phyloP scores from a whole-genome alignment of 305 asterid species.

The Solanum hybrid region DNA sequence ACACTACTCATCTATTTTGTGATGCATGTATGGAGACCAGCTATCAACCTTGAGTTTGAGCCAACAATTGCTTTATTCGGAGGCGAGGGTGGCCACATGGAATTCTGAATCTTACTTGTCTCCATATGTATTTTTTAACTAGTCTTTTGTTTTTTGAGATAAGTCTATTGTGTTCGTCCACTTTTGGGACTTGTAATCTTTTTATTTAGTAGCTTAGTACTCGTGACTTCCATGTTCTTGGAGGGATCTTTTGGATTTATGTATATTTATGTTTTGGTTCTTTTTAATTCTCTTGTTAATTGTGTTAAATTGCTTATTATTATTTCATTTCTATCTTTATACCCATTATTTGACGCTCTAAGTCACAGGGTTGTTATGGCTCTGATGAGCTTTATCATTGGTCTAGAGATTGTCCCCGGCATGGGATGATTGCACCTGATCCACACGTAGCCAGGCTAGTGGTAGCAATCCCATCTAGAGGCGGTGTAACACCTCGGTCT shows the following conservation, averaged over 20 bases:
- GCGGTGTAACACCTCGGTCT: background rate
- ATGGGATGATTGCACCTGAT: background rate
- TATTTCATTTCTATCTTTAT: background rate
- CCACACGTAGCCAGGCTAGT: background rate
- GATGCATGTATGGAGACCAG: background rate
- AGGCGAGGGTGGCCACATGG: background rate
- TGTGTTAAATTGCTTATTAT: too few species aligned
- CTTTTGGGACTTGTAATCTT: background rate
- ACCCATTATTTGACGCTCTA: background rate
- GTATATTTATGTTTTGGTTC: background rate
- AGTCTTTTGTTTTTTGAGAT: background rate
- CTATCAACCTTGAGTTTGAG: background rate
- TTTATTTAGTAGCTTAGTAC: too few species aligned
- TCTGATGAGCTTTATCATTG: background rate
- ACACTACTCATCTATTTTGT: background rate
- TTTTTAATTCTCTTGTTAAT: background rate
- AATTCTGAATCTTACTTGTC: background rate
- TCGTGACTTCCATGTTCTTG: background rate
- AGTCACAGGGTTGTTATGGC: background rate
- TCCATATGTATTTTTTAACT: background rate
- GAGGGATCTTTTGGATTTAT: background rate
- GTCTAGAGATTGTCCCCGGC: background rate
- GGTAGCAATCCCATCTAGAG: background rate
- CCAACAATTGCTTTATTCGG: too few species aligned
- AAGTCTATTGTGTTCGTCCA: too few species aligned